Evolutionary conservation across 2,329 filamentous ascomycete genomes (phyloP), one percentile per base, ranked within the genome.

Genomic region (Phialemonium atrogriseum): DNA sequence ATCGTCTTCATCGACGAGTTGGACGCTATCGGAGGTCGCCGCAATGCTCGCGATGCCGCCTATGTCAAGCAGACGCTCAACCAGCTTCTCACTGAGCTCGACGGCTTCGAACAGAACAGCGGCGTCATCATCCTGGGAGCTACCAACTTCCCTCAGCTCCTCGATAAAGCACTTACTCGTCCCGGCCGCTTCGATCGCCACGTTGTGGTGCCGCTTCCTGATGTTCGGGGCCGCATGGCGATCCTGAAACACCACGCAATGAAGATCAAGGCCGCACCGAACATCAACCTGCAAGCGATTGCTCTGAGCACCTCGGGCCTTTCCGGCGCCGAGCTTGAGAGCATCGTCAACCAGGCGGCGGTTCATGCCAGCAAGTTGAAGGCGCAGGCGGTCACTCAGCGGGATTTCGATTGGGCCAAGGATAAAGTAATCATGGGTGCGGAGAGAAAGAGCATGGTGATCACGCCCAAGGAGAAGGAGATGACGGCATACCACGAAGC

Each of bases 51-150:
- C 36, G 93, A 98, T 56, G 86, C 88, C 16, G 85, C 87, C 10
- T 94, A 98, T 53, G 84, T 89, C 43, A 95, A 95, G 57, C 93
- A 98, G 60, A 98, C 91, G 0, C 71, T 98, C 42, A 98, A 98
- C 54, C 91, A 98, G 60, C 74, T 98, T 33, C 74, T 98, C 35
- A 96, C 93, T 12, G 91, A 98, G 55, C 73, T 98, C 23, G 93
- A 98, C 48, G 93, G 93, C 15, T 98, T 98, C 51, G 87, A 94
- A 36, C 88, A 95, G 54, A 86, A 84, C 49, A 91, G 81, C 42
- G 86, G 88, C 42, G 87, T 98, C 17, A 94, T 98, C 51, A 89
- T 98, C 51, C 80, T 98, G 39, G 91, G 82, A 30, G 91, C 91
- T 4, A 98, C 91, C 42, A 98, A 98, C 60, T 91, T 95, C 51